These are phyloP conservation scores for Zangia roseola DNA, from an alignment of 768 basidiomycete genomes.

Conservation along the genomic window DNA sequence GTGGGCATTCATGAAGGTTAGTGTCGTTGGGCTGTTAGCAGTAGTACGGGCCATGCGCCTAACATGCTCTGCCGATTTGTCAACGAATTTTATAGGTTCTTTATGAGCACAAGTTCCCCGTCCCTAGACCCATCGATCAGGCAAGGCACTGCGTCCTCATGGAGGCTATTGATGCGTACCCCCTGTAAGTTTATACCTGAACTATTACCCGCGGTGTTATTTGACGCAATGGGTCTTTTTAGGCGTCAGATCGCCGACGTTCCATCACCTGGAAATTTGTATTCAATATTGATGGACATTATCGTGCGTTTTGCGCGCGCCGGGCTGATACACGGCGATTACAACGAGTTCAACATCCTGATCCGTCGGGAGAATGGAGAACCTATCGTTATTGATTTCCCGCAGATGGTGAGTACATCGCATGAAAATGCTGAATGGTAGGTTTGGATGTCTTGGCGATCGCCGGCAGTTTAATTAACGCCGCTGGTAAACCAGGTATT, in stretches of 20 bases:
- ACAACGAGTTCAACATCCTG: conserved; percentile 99
- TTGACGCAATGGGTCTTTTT: conserved; percentile 1
- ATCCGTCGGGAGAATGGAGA: conserved; percentile 74
- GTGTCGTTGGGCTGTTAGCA: neutral
- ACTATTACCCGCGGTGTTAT: neutral
- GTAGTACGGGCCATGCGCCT: neutral
- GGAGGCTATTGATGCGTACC: conserved; percentile 94
- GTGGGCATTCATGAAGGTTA: conserved; percentile 97
- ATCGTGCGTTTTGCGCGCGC: conserved; percentile 92
- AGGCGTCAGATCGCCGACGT: conserved; percentile 88
- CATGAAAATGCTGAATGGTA: conserved; percentile 97
- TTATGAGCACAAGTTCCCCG: conserved; percentile 88
- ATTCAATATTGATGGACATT: conserved; percentile 90
- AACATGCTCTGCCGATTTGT: neutral
- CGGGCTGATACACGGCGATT: conserved; percentile 98
- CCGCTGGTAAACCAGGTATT: conserved; percentile 68
- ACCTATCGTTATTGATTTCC: conserved; percentile 95
- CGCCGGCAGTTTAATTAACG: conserved; percentile 7
- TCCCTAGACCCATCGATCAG: conserved; percentile 92
- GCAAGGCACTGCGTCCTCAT: conserved; percentile 93
- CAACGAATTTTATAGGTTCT: conserved; percentile 59
- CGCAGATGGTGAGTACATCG: conserved; percentile 98
- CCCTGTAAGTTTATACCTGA: conserved; percentile 59
- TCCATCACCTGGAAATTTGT: conserved; percentile 84
- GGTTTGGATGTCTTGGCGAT: conserved; percentile 26